Conservation (phyloP, 2,329 filamentous ascomycete genomes). For the Epichloe gansuensis region DNA sequence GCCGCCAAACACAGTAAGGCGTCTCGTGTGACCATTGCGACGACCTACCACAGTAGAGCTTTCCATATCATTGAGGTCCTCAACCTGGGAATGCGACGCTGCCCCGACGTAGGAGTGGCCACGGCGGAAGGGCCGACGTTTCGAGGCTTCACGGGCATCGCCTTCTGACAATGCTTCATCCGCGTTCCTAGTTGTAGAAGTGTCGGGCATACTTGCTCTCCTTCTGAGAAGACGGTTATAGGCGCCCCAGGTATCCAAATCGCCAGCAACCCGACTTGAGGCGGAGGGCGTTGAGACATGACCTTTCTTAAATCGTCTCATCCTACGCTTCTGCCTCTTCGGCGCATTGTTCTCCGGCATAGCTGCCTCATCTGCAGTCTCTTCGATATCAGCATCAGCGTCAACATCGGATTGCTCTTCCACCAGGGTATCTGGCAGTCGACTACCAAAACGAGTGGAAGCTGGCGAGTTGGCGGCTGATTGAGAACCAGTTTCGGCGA, state of each 20-base stretch:
- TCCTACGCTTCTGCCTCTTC: constrained; percentile 49
- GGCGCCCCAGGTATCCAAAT: constrained; percentile 27
- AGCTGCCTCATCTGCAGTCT: constrained; percentile 67
- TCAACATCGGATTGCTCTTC: constrained; percentile 37
- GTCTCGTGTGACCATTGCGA: constrained; percentile 49
- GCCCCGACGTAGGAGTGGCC: constrained; percentile 46
- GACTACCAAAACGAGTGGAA: constrained; percentile 28
- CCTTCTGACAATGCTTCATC: constrained; percentile 62
- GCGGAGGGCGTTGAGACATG: constrained; percentile 56
- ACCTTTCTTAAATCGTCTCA: constrained; percentile 40
- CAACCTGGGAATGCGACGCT: constrained; percentile 29
- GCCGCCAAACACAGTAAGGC: constrained; percentile 52
- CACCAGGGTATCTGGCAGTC: constrained; percentile 39
- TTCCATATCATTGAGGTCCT: constrained; percentile 40
- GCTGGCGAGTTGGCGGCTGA: constrained; percentile 38
- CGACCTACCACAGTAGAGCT: constrained; percentile 33
- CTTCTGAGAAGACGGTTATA: constrained; percentile 43
- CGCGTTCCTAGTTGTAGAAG: constrained; percentile 28
- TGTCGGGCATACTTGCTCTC: constrained; percentile 53
- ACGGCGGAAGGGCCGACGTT: constrained; percentile 38
- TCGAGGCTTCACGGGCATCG: constrained; percentile 51
- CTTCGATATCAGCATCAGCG: constrained; percentile 20
- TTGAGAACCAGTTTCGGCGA: constrained; percentile 22
- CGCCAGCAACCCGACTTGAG: constrained; percentile 32
- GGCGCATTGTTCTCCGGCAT: constrained; percentile 23